Conservation (phyloP, 352 stramenopile genomes). For the Phytophthora nicotianae region DNA sequence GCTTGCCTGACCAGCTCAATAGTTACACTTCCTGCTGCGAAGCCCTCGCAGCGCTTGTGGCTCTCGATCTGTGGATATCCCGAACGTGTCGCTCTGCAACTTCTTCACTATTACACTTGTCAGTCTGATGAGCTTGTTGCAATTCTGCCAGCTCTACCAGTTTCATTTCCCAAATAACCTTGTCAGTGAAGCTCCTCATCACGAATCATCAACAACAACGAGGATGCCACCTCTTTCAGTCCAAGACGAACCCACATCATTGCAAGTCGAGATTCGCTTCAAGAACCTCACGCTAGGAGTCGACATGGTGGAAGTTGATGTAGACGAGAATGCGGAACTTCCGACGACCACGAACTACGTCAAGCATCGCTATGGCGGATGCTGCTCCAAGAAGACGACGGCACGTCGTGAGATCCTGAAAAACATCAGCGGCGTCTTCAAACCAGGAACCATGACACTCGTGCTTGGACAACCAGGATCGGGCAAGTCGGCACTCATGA, state of each 20-base stretch:
- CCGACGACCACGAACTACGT: slow-evolving; percentile 35
- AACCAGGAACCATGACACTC: slow-evolving; percentile 31
- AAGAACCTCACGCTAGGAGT: slow-evolving; percentile 33
- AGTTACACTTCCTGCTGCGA: neutral
- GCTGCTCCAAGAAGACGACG: slow-evolving; percentile 24
- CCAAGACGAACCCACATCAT: neutral
- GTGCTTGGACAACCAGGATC: slow-evolving; percentile 21
- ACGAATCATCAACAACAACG: neutral
- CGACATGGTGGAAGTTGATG: slow-evolving; percentile 20
- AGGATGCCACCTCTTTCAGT: neutral
- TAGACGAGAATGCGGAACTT: slow-evolving; percentile 23
- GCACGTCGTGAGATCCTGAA: slow-evolving; percentile 24
- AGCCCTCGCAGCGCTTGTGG: neutral
- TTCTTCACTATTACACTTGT: no score
- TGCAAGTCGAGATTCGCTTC: slow-evolving; percentile 30
- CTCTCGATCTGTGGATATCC: neutral
- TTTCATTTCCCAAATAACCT: neutral
- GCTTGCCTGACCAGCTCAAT: neutral
- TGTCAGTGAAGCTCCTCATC: neutral
- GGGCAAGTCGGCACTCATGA: slow-evolving; percentile 35
- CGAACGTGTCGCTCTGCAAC: neutral
- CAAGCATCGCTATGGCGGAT: slow-evolving; percentile 23
- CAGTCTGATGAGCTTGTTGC: neutral
- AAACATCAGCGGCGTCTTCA: slow-evolving; percentile 34
- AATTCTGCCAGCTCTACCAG: neutral